Evolutionary conservation across 805 yeast genomes (phyloP), one percentile per base, ranked within the genome.

Genomic region (Cyberlindnera euphorbiae): DNA sequence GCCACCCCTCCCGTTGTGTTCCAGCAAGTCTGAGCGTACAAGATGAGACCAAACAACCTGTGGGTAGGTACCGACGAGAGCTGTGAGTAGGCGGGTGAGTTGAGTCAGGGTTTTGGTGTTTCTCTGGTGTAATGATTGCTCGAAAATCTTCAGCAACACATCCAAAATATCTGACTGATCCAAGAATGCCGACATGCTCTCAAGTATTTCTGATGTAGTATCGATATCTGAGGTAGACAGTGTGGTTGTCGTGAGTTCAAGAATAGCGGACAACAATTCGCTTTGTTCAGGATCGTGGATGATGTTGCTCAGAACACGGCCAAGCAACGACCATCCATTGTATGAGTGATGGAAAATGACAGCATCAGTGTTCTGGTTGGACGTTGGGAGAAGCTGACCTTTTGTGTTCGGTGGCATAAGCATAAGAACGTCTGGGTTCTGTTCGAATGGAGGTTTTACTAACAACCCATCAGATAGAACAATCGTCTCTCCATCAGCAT

Each of bases 311-410:
- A 89, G 58, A 0, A 84, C 62, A 49, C 95, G 71, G 2, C 97
- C 97, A 13, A 90, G 49, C 18, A 83, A 60, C 0, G 95, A 73
- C 95, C 97, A 88, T 1, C 97, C 97, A 52, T 79, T 84, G 55
- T 79, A 87, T 4, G 71, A 69, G 53, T 82, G 75, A 18, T 80
- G 62, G 62, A 93, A 88, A 16, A 86, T 71, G 4, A 83, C 82
- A 13, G 64, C 61, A 24, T 49, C 53, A 8, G 62, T 47, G 7
- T 61, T 54, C 17, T 60, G 59, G 11, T 63, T 59, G 3, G 62
- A 52, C 4, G 75, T 66, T 1, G 86, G 79, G 21, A 89, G 58
- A 4, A 85, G 59, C 46, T 82, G 80, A 3, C 90, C 97, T 37
- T 67, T 73, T 0, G 95, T 83, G 3, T 79, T 79, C 42, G 62